Conservation (phyloP, 73 alveolate species). For the Breviolum minutum region DNA sequence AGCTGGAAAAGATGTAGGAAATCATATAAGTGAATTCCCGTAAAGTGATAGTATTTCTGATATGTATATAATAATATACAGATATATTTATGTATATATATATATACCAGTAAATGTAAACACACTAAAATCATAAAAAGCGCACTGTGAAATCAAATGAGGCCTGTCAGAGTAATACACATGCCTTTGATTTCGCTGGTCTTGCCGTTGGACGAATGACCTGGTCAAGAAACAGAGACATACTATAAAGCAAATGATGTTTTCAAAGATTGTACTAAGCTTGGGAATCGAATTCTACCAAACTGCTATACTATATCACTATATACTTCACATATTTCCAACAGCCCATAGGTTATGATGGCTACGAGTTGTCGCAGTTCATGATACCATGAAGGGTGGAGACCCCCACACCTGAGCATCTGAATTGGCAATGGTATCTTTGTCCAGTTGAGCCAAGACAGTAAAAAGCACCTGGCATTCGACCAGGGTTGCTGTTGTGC, state of each 20-base stretch:
- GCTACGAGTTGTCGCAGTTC: too few relatives aligned
- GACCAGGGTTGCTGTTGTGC: too few relatives aligned
- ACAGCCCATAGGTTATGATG: too few relatives aligned
- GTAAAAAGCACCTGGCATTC: background rate
- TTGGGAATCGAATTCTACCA: too few relatives aligned
- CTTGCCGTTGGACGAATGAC: conserved; percentile 10
- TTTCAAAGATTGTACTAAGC: background rate
- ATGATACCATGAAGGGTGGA: background rate
- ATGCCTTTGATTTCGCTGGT: conserved; percentile 7
- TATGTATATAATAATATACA: too few relatives aligned
- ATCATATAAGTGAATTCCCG: too few relatives aligned
- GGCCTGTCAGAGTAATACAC: conserved; percentile 2
- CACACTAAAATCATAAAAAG: background rate
- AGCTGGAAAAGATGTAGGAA: background rate
- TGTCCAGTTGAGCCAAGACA: conserved; percentile 42
- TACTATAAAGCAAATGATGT: background rate
- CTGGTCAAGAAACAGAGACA: background rate
- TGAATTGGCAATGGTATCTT: conserved; percentile 9
- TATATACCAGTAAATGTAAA: too few relatives aligned
- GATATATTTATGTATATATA: too few relatives aligned
- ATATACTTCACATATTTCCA: too few relatives aligned
- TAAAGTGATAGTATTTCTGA: too few relatives aligned
- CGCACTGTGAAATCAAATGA: background rate
- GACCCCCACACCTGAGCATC: conserved; percentile 12
- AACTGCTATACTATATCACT: too few relatives aligned